phyloP scores from a whole-genome alignment of 768 basidiomycete genomes.

The Galerina marginata region DNA sequence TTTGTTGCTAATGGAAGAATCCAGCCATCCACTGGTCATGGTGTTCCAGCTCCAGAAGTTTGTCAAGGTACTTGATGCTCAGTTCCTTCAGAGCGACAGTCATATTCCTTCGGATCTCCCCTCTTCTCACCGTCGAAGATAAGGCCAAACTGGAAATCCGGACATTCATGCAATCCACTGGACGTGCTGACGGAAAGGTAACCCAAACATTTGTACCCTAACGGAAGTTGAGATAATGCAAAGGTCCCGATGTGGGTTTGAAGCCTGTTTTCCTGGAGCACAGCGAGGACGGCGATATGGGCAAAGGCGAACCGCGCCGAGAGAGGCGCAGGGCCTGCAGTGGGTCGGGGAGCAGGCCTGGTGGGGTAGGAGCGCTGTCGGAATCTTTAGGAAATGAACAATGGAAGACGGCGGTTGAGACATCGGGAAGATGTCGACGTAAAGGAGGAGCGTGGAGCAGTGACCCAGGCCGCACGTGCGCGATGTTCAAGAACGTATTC shows the following conservation, averaged over 20 bases:
- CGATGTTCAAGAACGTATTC: no score
- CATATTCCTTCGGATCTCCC: slow-evolving; percentile 98
- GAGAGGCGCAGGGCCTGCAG: no score
- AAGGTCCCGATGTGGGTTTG: slow-evolving; percentile 95
- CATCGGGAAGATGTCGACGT: no score
- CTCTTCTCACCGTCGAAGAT: slow-evolving; percentile 98
- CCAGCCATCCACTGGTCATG: slow-evolving; percentile 98
- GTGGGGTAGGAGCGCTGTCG: no score
- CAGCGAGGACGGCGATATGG: slow-evolving; percentile 48
- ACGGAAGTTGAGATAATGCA: slow-evolving; percentile 99
- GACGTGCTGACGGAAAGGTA: slow-evolving; percentile 97
- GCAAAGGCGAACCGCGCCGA: no score
- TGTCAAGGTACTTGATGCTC: slow-evolving; percentile 98
- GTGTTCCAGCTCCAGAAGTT: slow-evolving; percentile 94
- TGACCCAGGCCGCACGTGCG: no score
- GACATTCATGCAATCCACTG: slow-evolving; percentile 98
- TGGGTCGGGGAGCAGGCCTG: no score
- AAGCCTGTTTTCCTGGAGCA: slow-evolving; percentile 99
- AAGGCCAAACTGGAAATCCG: slow-evolving; percentile 99
- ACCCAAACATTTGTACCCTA: slow-evolving; percentile 99
- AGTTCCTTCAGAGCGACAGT: slow-evolving; percentile 98
- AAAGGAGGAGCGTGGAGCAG: no score
- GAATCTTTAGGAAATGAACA: no score
- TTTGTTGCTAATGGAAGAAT: slow-evolving; percentile 94
- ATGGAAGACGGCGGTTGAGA: no score